A percentile compares a stretch with the other conserved stretches of the same genome.
Evolutionary conservation across 164 flowering plant genomes (phyloP).

Genomic region (Dillenia suffruticosa): DNA sequence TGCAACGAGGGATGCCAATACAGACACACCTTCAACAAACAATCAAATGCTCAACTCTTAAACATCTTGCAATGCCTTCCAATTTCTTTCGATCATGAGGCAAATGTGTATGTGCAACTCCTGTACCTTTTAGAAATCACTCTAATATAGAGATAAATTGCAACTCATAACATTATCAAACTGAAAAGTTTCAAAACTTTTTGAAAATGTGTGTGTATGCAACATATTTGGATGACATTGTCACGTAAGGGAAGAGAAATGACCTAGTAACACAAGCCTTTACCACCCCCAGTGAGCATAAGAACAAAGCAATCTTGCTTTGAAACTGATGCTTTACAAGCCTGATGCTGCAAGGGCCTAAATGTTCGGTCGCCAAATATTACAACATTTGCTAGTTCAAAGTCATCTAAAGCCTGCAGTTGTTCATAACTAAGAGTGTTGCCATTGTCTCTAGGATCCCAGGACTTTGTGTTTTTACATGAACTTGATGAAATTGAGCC

Average conservation of each 20-base stretch:
- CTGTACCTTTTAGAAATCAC: too few relatives aligned
- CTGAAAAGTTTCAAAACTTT: too few relatives aligned
- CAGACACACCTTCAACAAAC: too few relatives aligned
- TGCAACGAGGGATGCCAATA: too few relatives aligned
- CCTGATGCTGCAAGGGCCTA: conserved; percentile 84
- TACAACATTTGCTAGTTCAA: conserved; percentile 91
- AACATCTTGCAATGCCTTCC: too few relatives aligned
- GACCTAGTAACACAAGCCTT: conserved; percentile 96
- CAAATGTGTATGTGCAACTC: too few relatives aligned
- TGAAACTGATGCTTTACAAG: conserved; percentile 63
- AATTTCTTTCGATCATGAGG: too few relatives aligned
- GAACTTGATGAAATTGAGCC: conserved; percentile 35
- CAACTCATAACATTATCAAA: too few relatives aligned
- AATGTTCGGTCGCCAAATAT: conserved; percentile 79
- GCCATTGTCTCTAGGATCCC: conserved; percentile 14
- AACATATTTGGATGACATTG: neutral
- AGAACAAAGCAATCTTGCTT: conserved; percentile 85
- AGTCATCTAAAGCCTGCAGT: conserved; percentile 71
- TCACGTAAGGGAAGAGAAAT: neutral
- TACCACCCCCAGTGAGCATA: conserved; percentile 99
- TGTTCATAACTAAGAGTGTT: conserved; percentile 59
- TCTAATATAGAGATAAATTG: too few relatives aligned
- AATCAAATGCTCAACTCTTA: too few relatives aligned
- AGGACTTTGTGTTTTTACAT: conserved; percentile 16
- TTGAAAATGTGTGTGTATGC: neutral